Evolutionary conservation across 1,284 basidiomycete species (phyloP).

Genomic region (Cutaneotrichosporon cavernicola): DNA sequence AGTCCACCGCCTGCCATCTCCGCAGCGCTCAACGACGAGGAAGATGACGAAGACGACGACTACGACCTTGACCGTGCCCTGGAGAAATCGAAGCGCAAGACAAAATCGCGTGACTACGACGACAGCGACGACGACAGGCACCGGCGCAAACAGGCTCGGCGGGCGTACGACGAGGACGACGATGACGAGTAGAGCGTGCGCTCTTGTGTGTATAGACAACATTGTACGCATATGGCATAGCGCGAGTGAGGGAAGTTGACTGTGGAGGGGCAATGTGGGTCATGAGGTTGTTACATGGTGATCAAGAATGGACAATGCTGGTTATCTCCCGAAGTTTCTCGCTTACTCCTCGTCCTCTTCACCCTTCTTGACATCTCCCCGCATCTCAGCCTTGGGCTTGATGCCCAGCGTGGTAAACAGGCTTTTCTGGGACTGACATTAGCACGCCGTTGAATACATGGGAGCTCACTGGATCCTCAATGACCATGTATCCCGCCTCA

Average conservation of each 20-base stretch:
- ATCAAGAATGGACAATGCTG: not conserved
- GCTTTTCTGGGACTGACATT: constrained; percentile 37
- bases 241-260: not conserved
- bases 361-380: not conserved
- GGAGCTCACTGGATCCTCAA: constrained; percentile 46
- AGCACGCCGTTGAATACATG: not conserved
- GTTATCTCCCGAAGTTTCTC: not conserved
- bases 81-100: constrained; percentile 10
- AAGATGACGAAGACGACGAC: constrained; percentile 68
- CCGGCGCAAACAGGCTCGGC: constrained; percentile 14
- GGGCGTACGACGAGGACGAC: constrained; percentile 20
- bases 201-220: constrained; percentile 11
- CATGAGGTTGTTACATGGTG: not conserved
- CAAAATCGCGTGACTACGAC: constrained; percentile 22
- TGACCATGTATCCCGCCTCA: constrained; percentile 48
- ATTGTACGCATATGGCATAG: constrained; percentile 23
- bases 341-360: not conserved
- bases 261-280: not conserved
- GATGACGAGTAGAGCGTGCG: constrained; percentile 22
- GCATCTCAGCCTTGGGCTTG: constrained; percentile 31
- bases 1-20: constrained; percentile 20
- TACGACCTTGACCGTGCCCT: constrained; percentile 6
- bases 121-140: constrained; percentile 21
- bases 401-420: constrained; percentile 40
- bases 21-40: constrained; percentile 58